phyloP scores from a whole-genome alignment of 1,139 yeast species.

The Yamadazyma songkhlaensis region DNA sequence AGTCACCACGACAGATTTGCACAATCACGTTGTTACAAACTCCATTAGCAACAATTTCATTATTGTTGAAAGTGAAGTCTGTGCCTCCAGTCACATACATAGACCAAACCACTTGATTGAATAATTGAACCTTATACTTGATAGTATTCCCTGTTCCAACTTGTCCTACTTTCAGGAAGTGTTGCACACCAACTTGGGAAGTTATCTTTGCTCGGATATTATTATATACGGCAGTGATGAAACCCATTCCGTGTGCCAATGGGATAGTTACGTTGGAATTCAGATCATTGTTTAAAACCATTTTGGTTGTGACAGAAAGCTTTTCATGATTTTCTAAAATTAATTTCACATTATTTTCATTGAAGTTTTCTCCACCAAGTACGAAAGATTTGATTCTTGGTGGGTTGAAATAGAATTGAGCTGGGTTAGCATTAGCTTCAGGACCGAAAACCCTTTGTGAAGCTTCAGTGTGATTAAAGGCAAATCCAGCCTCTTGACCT shows the following conservation, averaged over 20 bases:
- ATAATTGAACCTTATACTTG: conserved; percentile 34
- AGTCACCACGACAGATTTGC: conserved; percentile 47
- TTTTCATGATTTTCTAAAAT: conserved; percentile 29
- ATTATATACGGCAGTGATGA: conserved; percentile 59
- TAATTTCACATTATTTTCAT: conserved; percentile 19
- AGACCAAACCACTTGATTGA: conserved; percentile 43
- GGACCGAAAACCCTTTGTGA: conserved; percentile 45
- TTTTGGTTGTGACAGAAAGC: conserved; percentile 29
- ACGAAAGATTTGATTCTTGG: conserved; percentile 45
- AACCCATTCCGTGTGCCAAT: conserved; percentile 64
- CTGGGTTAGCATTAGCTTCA: conserved; percentile 35
- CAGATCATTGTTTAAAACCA: conserved; percentile 6
- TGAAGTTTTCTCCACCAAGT: conserved; percentile 30
- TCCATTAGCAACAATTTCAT: conserved; percentile 50
- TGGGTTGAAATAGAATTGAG: conserved; percentile 45
- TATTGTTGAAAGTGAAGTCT: conserved; percentile 42
- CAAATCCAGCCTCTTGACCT: conserved; percentile 37
- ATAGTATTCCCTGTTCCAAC: conserved; percentile 10
- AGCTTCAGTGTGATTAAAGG: conserved; percentile 44
- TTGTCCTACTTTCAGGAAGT: conserved; percentile 24
- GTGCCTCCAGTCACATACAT: conserved; percentile 31
- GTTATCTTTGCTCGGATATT: conserved; percentile 52
- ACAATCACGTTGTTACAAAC: conserved; percentile 30
- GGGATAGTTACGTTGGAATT: conserved; percentile 28
- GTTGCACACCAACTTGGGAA: conserved; percentile 64